phyloP scores from a whole-genome alignment of 345 rosid species.

The Gossypium ekmanianum region DNA sequence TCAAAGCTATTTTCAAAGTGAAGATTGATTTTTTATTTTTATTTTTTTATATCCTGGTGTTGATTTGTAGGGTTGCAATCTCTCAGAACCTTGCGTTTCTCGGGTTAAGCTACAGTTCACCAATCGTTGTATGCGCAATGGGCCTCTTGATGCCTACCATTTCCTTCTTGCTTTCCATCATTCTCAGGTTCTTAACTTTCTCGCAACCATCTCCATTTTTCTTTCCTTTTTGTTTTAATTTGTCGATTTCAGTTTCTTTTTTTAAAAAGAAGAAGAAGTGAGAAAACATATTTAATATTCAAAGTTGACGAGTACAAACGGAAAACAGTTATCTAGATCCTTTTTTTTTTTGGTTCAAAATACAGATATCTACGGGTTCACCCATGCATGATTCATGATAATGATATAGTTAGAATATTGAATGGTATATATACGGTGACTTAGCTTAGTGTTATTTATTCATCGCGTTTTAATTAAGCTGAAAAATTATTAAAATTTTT shows the following conservation, averaged over 20 bases:
- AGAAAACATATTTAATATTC: too few species aligned
- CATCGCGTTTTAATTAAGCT: too few species aligned
- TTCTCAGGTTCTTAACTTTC: conserved; percentile 42
- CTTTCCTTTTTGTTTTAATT: not conserved
- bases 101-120: conserved; percentile 68
- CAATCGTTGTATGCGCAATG: conserved; percentile 80
- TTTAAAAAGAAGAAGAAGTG: too few species aligned
- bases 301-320: not conserved
- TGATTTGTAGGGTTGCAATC: conserved; percentile 46
- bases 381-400: not conserved
- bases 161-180: conserved; percentile 54
- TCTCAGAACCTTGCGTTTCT: conserved; percentile 66
- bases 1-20: not conserved
- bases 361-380: not conserved
- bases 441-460: too few species aligned
- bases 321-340: too few species aligned
- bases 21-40: conserved; percentile 35
- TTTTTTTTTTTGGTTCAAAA: too few species aligned
- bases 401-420: not conserved
- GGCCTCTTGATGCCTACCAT: conserved; percentile 61
- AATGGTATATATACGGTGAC: too few species aligned
- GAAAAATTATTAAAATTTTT: too few species aligned
- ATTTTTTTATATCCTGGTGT: conserved; percentile 50
- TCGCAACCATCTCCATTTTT: not conserved
- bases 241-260: not conserved